Conservation (phyloP, 2,329 filamentous ascomycete genomes). For the Clonostachys sp. region DNA sequence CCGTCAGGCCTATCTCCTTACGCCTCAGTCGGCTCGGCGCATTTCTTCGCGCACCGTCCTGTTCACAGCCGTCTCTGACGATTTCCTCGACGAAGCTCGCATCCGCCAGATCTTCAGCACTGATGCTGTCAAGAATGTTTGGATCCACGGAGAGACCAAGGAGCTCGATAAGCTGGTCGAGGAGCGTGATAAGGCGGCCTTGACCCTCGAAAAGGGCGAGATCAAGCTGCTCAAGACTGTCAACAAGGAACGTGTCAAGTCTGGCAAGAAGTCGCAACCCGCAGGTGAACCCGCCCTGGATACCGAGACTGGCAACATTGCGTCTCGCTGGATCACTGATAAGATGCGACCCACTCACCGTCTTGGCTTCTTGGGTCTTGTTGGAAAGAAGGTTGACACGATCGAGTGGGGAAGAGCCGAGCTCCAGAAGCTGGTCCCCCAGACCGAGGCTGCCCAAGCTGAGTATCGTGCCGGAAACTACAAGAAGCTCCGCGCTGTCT, state of each 20-base stretch:
- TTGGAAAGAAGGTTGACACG: conserved; percentile 69
- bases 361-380: conserved; percentile 57
- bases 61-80: conserved; percentile 79
- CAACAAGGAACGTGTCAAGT: conserved; percentile 28
- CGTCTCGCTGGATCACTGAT: conserved; percentile 61
- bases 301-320: conserved; percentile 59
- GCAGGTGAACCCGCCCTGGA: conserved; percentile 38
- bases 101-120: conserved; percentile 75
- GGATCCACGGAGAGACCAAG: conserved; percentile 73
- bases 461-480: conserved; percentile 60
- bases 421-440: conserved; percentile 50
- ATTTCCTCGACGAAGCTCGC: conserved; percentile 70
- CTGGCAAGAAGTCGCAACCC: conserved; percentile 20
- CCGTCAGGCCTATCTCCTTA: conserved; percentile 88
- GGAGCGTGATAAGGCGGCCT: conserved; percentile 68
- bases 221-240: conserved; percentile 69
- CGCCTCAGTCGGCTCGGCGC: conserved; percentile 75
- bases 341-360: conserved; percentile 69
- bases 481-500: conserved; percentile 68
- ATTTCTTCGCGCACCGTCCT: conserved; percentile 89
- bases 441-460: conserved; percentile 61
- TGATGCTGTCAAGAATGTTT: conserved; percentile 73
- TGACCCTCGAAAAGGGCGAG: conserved; percentile 79
- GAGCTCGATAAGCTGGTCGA: conserved; percentile 74
- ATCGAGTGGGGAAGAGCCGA: conserved; percentile 75